These are phyloP conservation scores for Nemania serpens DNA, from an alignment of 2,329 filamentous ascomycete genomes.

Conservation along the genomic window DNA sequence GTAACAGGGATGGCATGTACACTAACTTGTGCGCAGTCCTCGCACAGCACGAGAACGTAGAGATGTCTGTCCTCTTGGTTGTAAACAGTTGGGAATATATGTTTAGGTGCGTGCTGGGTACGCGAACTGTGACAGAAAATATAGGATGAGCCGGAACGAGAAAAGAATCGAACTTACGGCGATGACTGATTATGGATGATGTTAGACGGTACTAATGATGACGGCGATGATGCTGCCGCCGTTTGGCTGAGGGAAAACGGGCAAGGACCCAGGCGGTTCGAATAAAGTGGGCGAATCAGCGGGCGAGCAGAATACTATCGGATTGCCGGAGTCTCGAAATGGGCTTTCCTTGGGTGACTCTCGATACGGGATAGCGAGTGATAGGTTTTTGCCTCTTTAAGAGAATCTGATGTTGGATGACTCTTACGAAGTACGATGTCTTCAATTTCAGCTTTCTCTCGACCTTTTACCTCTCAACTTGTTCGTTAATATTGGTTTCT, in stretches of 20 bases:
- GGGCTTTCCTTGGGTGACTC: slow-evolving; percentile 1
- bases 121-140: not conserved
- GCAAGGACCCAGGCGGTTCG: slow-evolving; percentile 14
- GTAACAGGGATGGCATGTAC: slow-evolving; percentile 8
- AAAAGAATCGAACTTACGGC: not conserved
- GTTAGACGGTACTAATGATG: slow-evolving; percentile 18
- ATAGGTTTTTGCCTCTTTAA: not conserved
- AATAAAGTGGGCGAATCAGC: slow-evolving; percentile 21
- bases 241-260: slow-evolving; percentile 15
- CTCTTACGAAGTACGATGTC: too few species aligned
- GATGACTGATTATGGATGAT: not conserved
- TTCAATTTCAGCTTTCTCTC: not conserved
- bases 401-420: not conserved
- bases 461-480: too few species aligned
- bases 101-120: not conserved
- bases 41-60: too few species aligned
- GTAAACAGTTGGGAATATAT: too few species aligned
- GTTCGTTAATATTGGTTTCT: too few species aligned
- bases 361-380: slow-evolving; percentile 5
- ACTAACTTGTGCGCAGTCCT: slow-evolving; percentile 15
- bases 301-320: slow-evolving; percentile 15
- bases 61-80: too few species aligned
- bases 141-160: not conserved
- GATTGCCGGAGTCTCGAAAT: slow-evolving; percentile 20
- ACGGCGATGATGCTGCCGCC: slow-evolving; percentile 15